Conservation (phyloP, 129 eudicot genomes). For the Helianthus tuberosus region DNA sequence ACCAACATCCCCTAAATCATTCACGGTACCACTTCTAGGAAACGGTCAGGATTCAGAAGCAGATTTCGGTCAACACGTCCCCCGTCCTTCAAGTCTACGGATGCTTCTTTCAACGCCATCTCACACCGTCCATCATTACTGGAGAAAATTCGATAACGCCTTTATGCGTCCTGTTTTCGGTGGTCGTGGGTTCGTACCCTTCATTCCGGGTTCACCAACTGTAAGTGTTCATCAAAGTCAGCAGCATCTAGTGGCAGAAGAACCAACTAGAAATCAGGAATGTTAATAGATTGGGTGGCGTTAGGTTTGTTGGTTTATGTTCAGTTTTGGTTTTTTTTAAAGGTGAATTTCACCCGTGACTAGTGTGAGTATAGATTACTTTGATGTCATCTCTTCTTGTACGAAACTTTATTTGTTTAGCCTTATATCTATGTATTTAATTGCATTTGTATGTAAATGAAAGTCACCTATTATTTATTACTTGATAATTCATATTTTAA, state of each 20-base stretch:
- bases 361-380: conserved; percentile 1
- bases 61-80: conserved; percentile 32
- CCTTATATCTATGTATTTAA: not conserved
- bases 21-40: conserved; percentile 60
- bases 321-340: conserved; percentile 27
- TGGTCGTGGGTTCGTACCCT: conserved; percentile 92
- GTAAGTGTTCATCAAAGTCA: conserved; percentile 50
- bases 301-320: conserved; percentile 16
- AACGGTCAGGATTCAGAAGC: conserved; percentile 53
- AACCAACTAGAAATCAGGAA: conserved; percentile 17
- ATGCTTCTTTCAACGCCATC: conserved; percentile 68
- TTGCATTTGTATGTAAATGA: conserved; percentile 14
- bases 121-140: conserved; percentile 76
- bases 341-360: not conserved
- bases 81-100: conserved; percentile 69
- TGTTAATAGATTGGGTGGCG: conserved; percentile 28
- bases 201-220: conserved; percentile 75
- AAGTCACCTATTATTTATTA: not conserved
- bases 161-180: conserved; percentile 96
- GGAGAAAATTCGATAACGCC: conserved; percentile 87
- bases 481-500: not conserved
- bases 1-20: conserved; percentile 60
- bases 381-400: too few species aligned
- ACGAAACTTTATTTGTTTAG: too few species aligned
- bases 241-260: conserved; percentile 36